Percentiles rank a stretch among this genome's conserved stretches.
These are phyloP conservation scores for Pleurotus tuoliensis DNA, from an alignment of 768 basidiomycete genomes.

Conservation along the genomic window DNA sequence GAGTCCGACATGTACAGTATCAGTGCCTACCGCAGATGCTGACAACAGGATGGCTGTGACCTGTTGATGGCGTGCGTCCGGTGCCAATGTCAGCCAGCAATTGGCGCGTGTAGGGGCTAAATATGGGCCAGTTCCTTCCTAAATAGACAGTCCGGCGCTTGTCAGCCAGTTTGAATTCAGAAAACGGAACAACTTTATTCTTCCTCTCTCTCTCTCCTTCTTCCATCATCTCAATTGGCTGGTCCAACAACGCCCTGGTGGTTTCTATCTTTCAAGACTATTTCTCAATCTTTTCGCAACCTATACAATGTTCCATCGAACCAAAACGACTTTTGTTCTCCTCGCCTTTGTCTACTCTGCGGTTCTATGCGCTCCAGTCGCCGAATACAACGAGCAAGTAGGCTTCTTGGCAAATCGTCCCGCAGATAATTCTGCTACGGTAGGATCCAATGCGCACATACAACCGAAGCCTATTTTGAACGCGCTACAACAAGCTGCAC, in stretches of 20 bases:
- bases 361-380: neutral
- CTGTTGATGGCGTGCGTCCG: no score
- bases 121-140: no score
- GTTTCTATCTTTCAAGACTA: neutral
- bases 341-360: neutral
- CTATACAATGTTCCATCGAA: no score
- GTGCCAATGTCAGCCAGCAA: no score
- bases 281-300: no score
- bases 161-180: no score
- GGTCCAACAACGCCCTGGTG: conserved; percentile 3
- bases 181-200: no score
- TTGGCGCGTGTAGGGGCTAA: no score
- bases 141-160: no score
- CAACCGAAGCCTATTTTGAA: neutral
- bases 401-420: neutral
- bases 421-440: neutral
- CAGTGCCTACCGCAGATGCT: no score
- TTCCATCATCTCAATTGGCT: conserved; percentile 4
- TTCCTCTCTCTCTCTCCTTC: neutral
- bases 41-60: no score
- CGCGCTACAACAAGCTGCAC: neutral
- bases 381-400: neutral
- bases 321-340: neutral
- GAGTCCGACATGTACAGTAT: no score
- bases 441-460: neutral